Percentiles rank a stretch among this genome's conserved stretches.
Conservation (phyloP, 148 eudicot genomes). For the Arbutus unedo region DNA sequence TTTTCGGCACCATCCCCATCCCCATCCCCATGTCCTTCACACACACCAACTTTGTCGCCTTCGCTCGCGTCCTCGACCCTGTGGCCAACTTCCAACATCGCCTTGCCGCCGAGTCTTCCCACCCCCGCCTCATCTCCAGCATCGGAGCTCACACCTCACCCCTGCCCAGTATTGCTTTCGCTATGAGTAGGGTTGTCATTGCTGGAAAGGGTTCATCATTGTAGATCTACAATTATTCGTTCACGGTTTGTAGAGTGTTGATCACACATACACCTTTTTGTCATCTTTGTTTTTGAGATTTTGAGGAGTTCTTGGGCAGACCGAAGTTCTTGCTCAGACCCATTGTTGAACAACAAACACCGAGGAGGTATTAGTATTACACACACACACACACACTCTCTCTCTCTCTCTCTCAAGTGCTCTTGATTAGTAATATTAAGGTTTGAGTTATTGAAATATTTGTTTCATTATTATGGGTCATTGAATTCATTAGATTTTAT, state of each 20-base stretch:
- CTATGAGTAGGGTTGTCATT: constrained; percentile 19
- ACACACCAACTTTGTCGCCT: not conserved
- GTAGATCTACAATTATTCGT: constrained; percentile 17
- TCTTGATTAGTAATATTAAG: too few relatives aligned
- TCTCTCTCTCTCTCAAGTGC: too few relatives aligned
- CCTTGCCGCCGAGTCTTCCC: constrained; percentile 11
- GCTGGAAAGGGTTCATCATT: constrained; percentile 16
- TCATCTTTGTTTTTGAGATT: too few relatives aligned
- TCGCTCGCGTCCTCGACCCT: constrained; percentile 7
- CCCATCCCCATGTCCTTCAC: not conserved
- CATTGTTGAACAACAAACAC: too few relatives aligned
- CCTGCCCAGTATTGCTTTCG: constrained; percentile 10
- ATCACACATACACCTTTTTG: too few relatives aligned
- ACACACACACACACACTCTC: too few relatives aligned
- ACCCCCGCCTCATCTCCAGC: not conserved
- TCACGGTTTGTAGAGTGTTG: not conserved
- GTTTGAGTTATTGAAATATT: too few relatives aligned
- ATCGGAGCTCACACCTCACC: constrained; percentile 4
- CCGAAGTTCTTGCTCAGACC: too few relatives aligned
- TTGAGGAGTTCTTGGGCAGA: too few relatives aligned
- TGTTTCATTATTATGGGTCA: too few relatives aligned
- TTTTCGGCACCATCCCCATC: constrained; percentile 19
- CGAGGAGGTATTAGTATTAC: too few relatives aligned
- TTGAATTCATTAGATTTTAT: too few relatives aligned
- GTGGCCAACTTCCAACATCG: not conserved